Conservation (phyloP, 1,284 basidiomycete species). For the Anthracocystis panici-leucophaei region DNA sequence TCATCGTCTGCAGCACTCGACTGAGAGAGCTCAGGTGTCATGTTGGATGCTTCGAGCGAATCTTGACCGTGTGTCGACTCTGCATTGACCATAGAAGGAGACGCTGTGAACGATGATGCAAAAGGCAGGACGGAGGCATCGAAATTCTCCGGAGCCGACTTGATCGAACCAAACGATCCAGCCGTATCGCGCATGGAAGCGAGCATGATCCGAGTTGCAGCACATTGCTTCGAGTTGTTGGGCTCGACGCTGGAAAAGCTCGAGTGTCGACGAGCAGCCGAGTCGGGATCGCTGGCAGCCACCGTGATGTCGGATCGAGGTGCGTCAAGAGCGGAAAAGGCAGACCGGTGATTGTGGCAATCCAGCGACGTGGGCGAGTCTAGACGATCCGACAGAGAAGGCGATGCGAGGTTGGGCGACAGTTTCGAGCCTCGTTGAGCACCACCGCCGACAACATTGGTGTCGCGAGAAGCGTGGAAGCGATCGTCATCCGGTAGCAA, state of each 20-base stretch:
- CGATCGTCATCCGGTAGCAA: slow-evolving; percentile 47
- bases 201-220: slow-evolving; percentile 25
- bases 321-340: slow-evolving; percentile 31
- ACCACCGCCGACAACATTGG: not conserved
- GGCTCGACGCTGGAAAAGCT: slow-evolving; percentile 54
- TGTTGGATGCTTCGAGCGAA: slow-evolving; percentile 22
- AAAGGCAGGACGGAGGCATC: not conserved
- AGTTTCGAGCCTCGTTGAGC: slow-evolving; percentile 1
- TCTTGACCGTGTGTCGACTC: slow-evolving; percentile 1
- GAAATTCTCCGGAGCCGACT: slow-evolving; percentile 16
- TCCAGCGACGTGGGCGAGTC: slow-evolving; percentile 35
- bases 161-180: slow-evolving; percentile 2
- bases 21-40: slow-evolving; percentile 26
- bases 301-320: slow-evolving; percentile 3
- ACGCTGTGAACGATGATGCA: slow-evolving; percentile 1
- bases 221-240: slow-evolving; percentile 26
- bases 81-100: not conserved
- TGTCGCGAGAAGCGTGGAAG: slow-evolving; percentile 28
- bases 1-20: slow-evolving; percentile 32
- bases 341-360: slow-evolving; percentile 30
- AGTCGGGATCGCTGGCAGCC: slow-evolving; percentile 2
- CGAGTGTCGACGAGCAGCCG: slow-evolving; percentile 41
- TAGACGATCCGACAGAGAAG: slow-evolving; percentile 33
- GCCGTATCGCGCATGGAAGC: slow-evolving; percentile 22
- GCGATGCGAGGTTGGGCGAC: slow-evolving; percentile 30